phyloP scores from a whole-genome alignment of 1,139 yeast genomes.

The Hemisphaericaspora lyxosophila region DNA sequence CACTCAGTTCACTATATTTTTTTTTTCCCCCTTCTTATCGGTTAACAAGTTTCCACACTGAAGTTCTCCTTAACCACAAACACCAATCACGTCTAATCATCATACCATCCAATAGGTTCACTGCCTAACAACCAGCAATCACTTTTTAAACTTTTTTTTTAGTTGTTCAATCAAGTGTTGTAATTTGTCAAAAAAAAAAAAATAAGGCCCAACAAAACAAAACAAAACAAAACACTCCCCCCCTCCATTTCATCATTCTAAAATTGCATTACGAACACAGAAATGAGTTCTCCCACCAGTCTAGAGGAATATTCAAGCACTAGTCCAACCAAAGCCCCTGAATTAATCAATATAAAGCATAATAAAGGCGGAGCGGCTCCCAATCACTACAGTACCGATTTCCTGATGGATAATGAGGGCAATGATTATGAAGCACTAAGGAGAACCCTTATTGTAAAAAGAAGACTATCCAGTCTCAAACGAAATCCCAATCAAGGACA shows the following conservation, averaged over 20 bases:
- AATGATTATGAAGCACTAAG: slow-evolving; percentile 38
- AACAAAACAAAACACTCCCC: too few species aligned
- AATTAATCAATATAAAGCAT: background rate
- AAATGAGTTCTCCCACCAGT: slow-evolving; percentile 36
- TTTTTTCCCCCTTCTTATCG: background rate
- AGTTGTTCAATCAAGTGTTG: too few species aligned
- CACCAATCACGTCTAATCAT: too few species aligned
- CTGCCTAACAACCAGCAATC: too few species aligned
- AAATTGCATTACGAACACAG: background rate
- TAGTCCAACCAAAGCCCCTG: slow-evolving; percentile 1
- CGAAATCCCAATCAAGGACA: slow-evolving; percentile 5
- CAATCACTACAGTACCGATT: slow-evolving; percentile 16
- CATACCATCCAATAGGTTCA: too few species aligned
- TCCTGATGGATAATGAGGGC: slow-evolving; percentile 36
- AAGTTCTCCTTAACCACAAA: too few species aligned
- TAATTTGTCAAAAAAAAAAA: too few species aligned
- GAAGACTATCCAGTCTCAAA: slow-evolving; percentile 21
- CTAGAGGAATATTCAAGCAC: slow-evolving; percentile 20
- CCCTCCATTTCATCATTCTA: slow-evolving; percentile 1
- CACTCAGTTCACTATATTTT: background rate
- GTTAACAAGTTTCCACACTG: too few species aligned
- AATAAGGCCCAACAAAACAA: too few species aligned
- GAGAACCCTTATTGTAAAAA: slow-evolving; percentile 32
- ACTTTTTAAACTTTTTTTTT: too few species aligned
- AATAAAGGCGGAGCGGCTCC: background rate